A percentile compares a stretch with the other conserved stretches of the same genome.
phyloP scores from a whole-genome alignment of 495 filamentous ascomycete species.

The Hypoxylon lenormandii region DNA sequence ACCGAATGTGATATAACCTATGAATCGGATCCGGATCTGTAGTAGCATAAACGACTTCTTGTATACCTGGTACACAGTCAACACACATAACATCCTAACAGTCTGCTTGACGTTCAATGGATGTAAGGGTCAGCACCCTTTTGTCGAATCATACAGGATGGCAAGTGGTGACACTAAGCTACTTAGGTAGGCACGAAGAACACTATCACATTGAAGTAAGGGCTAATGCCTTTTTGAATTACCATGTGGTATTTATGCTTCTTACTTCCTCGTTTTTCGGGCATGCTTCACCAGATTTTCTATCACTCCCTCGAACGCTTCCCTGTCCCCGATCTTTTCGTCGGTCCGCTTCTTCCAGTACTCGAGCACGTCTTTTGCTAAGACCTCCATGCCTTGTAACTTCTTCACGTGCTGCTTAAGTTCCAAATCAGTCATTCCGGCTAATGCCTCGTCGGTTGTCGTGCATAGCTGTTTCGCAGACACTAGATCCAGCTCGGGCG shows the following conservation, averaged over 20 bases:
- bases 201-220: background rate
- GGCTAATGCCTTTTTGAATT: slow-evolving; percentile 21
- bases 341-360: slow-evolving; percentile 90
- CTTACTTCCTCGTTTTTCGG: slow-evolving; percentile 79
- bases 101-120: too few relatives aligned
- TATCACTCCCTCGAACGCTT: slow-evolving; percentile 97
- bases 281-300: slow-evolving; percentile 97
- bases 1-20: too few relatives aligned
- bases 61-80: too few relatives aligned
- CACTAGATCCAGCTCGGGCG: slow-evolving; percentile 82
- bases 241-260: slow-evolving; percentile 21
- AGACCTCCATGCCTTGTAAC: slow-evolving; percentile 73
- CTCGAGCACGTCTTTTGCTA: slow-evolving; percentile 80
- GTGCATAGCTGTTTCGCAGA: slow-evolving; percentile 80
- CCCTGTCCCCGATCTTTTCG: slow-evolving; percentile 86
- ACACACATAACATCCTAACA: too few relatives aligned
- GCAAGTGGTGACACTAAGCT: background rate
- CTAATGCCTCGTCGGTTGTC: slow-evolving; percentile 84
- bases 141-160: background rate
- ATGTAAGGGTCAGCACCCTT: background rate
- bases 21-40: too few relatives aligned
- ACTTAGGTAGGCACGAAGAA: background rate
- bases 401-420: slow-evolving; percentile 77
- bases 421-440: slow-evolving; percentile 79
- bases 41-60: too few relatives aligned